Percentiles rank a stretch among this genome's conserved stretches.
phyloP scores from a whole-genome alignment of 2,329 filamentous ascomycete genomes.

The Xylaria sp. region DNA sequence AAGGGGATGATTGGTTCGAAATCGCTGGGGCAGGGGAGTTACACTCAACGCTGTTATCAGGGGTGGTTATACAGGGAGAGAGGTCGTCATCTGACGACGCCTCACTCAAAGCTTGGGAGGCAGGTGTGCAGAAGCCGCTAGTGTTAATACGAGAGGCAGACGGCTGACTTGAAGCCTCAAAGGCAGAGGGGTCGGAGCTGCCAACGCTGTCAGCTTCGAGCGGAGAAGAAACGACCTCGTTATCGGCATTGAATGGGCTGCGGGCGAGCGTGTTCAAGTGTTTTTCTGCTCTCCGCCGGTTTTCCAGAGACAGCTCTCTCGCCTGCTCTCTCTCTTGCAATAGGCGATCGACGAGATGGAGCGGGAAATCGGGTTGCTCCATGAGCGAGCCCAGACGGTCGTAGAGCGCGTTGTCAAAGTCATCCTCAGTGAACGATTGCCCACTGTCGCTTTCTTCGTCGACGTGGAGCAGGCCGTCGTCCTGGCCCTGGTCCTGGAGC shows the following conservation, averaged over 20 bases:
- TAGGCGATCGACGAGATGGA: background rate
- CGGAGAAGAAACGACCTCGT: background rate
- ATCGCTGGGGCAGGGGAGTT: too few relatives aligned
- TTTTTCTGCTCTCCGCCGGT: background rate
- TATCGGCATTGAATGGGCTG: too few relatives aligned
- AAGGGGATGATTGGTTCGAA: too few relatives aligned
- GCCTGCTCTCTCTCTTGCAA: background rate
- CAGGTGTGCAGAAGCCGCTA: background rate
- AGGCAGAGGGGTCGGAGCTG: too few relatives aligned
- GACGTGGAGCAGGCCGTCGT: too few relatives aligned
- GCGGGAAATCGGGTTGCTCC: conserved; percentile 14
- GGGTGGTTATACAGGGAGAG: too few relatives aligned
- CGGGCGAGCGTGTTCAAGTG: too few relatives aligned
- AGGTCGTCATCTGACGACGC: background rate
- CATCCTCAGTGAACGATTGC: background rate
- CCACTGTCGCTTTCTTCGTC: conserved; percentile 1
- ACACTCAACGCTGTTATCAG: too few relatives aligned
- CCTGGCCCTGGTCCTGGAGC: background rate
- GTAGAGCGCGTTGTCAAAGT: background rate
- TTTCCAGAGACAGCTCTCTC: background rate
- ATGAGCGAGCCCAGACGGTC: background rate
- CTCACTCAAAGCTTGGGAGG: background rate
- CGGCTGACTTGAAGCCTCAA: too few relatives aligned
- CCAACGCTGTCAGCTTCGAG: background rate
- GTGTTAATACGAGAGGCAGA: too few relatives aligned